Conservation (phyloP, 495 filamentous ascomycete species). For the Lophium mytilinum region DNA sequence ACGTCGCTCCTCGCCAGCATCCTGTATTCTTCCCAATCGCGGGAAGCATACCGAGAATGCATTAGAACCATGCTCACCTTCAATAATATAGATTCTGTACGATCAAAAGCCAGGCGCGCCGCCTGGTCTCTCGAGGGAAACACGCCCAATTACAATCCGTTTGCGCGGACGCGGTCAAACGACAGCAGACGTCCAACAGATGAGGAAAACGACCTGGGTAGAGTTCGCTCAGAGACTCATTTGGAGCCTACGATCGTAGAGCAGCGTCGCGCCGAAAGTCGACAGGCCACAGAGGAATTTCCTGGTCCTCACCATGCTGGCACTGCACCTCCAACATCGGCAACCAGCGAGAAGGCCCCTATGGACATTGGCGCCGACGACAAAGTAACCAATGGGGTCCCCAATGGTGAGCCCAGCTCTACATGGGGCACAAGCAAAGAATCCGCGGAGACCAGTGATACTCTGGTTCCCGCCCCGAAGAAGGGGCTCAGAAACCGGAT, state of each 20-base stretch:
- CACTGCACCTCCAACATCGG: conserved; percentile 9
- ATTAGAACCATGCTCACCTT: neutral
- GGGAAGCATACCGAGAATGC: neutral
- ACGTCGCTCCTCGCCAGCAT: neutral
- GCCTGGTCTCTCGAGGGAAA: conserved; percentile 8
- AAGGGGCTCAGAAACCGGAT: conserved; percentile 2
- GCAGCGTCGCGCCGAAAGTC: conserved; percentile 3
- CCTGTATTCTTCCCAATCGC: neutral
- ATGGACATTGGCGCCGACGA: neutral
- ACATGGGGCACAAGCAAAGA: conserved; percentile 6
- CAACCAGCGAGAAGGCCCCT: neutral
- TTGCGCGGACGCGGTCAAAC: conserved; percentile 13
- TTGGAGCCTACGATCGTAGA: conserved; percentile 7
- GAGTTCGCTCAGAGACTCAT: conserved; percentile 4
- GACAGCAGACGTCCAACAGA: neutral
- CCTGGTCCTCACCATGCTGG: conserved; percentile 10
- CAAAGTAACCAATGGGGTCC: neutral
- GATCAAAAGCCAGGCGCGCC: conserved; percentile 16
- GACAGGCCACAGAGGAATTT: conserved; percentile 15
- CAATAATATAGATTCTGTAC: conserved; percentile 18
- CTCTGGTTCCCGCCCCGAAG: neutral
- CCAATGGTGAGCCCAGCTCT: neutral
- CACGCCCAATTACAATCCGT: conserved; percentile 18
- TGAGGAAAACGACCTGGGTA: neutral
- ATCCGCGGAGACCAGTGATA: conserved; percentile 10